Evolutionary conservation across 1,284 basidiomycete genomes (phyloP).

Genomic region (Wallemia ichthyophaga): DNA sequence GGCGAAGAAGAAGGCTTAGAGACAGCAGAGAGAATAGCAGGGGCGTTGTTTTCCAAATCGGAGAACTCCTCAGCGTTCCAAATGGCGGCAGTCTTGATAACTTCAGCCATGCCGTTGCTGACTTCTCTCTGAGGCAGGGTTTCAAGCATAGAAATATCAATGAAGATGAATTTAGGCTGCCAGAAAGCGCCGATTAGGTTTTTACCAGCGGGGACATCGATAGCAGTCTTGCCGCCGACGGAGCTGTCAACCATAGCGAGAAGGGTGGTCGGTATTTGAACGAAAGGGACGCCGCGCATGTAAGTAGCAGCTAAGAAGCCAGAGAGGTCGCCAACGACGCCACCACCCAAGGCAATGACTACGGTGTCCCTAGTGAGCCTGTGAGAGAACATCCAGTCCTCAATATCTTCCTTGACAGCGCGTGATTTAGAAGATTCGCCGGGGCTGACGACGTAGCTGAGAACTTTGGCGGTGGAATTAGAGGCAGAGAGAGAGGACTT

Average conservation of each 20-base stretch:
- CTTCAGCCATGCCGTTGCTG: conserved; percentile 94
- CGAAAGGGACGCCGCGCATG: conserved; percentile 68
- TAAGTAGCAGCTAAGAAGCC: conserved; percentile 95
- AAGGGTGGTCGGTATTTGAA: conserved; percentile 86
- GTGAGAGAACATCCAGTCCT: conserved; percentile 70
- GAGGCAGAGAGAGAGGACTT: conserved; percentile 17
- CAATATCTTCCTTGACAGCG: conserved; percentile 69
- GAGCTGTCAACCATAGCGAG: conserved; percentile 97
- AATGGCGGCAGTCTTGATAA: conserved; percentile 93
- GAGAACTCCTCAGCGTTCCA: conserved; percentile 71
- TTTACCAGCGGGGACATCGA: conserved; percentile 87
- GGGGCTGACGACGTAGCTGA: conserved; percentile 51
- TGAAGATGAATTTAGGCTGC: conserved; percentile 93
- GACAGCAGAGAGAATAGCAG: conserved; percentile 55
- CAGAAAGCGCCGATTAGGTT: conserved; percentile 96
- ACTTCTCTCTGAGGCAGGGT: conserved; percentile 79
- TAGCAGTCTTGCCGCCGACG: conserved; percentile 92
- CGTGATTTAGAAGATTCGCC: conserved; percentile 81
- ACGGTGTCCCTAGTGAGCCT: conserved; percentile 81
- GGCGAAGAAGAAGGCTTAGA: conserved; percentile 29
- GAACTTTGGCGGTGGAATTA: conserved; percentile 28
- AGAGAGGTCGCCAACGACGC: conserved; percentile 82
- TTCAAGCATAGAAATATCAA: conserved; percentile 82
- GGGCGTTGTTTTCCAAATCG: conserved; percentile 48
- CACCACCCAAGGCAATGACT: conserved; percentile 73